Conservation (phyloP, 805 yeast species). For the Lipomyces starkeyi region DNA sequence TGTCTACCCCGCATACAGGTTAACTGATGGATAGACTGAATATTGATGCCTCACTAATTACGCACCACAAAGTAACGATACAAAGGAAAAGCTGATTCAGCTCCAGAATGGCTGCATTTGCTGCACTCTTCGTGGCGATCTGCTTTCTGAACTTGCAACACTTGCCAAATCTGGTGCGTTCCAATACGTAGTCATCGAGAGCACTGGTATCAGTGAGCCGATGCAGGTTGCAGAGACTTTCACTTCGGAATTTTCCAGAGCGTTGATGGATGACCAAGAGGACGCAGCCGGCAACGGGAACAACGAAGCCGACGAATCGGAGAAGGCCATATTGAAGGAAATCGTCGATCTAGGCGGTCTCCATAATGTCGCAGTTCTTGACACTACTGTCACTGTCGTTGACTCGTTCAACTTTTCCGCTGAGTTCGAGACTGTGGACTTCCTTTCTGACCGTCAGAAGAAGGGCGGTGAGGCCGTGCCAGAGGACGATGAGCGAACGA, state of each 20-base stretch:
- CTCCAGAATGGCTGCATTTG: slow-evolving; percentile 58
- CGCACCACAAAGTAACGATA: slow-evolving; percentile 51
- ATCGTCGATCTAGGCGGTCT: slow-evolving; percentile 52
- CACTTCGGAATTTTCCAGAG: slow-evolving; percentile 51
- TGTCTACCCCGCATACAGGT: not conserved
- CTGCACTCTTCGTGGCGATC: slow-evolving; percentile 56
- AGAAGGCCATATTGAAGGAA: slow-evolving; percentile 6
- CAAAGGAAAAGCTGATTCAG: slow-evolving; percentile 54
- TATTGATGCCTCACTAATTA: slow-evolving; percentile 53
- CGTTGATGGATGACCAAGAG: slow-evolving; percentile 44
- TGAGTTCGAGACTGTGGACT: slow-evolving; percentile 54
- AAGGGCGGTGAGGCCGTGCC: not conserved
- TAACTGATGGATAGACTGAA: slow-evolving; percentile 42
- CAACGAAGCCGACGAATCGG: slow-evolving; percentile 20
- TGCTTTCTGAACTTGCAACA: slow-evolving; percentile 52
- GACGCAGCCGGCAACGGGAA: slow-evolving; percentile 28
- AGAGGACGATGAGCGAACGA: slow-evolving; percentile 52
- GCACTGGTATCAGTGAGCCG: slow-evolving; percentile 57
- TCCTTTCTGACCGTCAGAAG: slow-evolving; percentile 46
- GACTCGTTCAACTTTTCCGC: slow-evolving; percentile 52
- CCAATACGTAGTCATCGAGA: slow-evolving; percentile 54
- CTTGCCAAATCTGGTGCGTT: slow-evolving; percentile 49
- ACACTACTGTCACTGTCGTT: slow-evolving; percentile 56
- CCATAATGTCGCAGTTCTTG: slow-evolving; percentile 49
- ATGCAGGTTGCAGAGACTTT: slow-evolving; percentile 60